A percentile compares a stretch with the other conserved stretches of the same genome.
phyloP scores from a whole-genome alignment of 2,329 filamentous ascomycete species.

The Tetracladium maxilliforme region DNA sequence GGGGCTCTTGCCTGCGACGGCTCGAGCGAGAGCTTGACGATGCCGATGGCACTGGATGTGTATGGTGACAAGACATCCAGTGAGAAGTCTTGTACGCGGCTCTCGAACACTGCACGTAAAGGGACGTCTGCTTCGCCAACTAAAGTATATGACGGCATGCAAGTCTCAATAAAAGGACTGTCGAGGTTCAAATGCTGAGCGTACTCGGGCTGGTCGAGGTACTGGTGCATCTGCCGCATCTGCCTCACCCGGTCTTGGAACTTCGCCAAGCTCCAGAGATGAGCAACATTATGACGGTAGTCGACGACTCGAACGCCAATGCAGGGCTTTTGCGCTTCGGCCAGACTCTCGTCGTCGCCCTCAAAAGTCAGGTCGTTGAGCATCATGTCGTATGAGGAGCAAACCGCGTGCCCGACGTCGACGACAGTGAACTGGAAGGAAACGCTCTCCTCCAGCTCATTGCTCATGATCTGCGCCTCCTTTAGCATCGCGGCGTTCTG shows the following conservation, averaged over 20 bases:
- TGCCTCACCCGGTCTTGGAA: slow-evolving; percentile 72
- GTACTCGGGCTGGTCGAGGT: slow-evolving; percentile 89
- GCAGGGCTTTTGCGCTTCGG: slow-evolving; percentile 75
- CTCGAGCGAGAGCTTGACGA: slow-evolving; percentile 80
- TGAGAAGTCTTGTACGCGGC: slow-evolving; percentile 83
- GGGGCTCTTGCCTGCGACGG: slow-evolving; percentile 88
- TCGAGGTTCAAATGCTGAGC: slow-evolving; percentile 83
- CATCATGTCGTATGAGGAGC: slow-evolving; percentile 93
- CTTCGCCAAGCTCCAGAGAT: slow-evolving; percentile 91
- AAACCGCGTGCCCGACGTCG: slow-evolving; percentile 74
- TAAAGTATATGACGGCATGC: slow-evolving; percentile 83
- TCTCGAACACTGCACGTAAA: slow-evolving; percentile 84
- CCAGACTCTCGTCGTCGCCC: slow-evolving; percentile 67
- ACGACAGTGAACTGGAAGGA: slow-evolving; percentile 92
- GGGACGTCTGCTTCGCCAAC: slow-evolving; percentile 90
- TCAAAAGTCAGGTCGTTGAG: slow-evolving; percentile 81
- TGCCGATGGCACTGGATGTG: slow-evolving; percentile 79
- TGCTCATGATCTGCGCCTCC: slow-evolving; percentile 95
- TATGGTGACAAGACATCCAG: slow-evolving; percentile 87
- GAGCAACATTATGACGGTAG: slow-evolving; percentile 72
- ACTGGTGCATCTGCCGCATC: slow-evolving; percentile 96
- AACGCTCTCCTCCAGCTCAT: slow-evolving; percentile 83
- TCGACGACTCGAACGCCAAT: slow-evolving; percentile 83
- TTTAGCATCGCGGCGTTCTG: slow-evolving; percentile 81
- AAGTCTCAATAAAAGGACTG: slow-evolving; percentile 84